Conservation (phyloP, 306 rosid species). For the Glycine tomentella region DNA sequence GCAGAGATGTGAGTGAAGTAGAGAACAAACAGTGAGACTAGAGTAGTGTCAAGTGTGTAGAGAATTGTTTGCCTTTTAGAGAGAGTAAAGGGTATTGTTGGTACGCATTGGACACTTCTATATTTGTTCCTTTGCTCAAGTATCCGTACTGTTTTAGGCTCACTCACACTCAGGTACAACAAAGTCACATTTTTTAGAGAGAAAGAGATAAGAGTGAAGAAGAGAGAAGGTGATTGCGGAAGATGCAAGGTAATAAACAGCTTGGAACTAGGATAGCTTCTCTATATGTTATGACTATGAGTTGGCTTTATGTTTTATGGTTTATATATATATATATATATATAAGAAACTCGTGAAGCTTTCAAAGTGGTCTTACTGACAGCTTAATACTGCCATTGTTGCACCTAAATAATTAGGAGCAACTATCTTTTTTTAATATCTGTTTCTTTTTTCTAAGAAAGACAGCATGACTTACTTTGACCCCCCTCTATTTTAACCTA, state of each 20-base stretch:
- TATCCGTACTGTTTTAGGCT: conserved; percentile 47
- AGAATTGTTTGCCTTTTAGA: conserved; percentile 37
- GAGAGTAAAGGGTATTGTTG: conserved; percentile 54
- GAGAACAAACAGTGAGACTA: conserved; percentile 1
- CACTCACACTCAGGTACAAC: conserved; percentile 15
- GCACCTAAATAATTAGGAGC: conserved; percentile 29
- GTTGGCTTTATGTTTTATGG: conserved; percentile 48
- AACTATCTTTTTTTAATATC: background rate
- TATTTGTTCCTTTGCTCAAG: conserved; percentile 52
- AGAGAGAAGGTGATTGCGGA: conserved; percentile 37
- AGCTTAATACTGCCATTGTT: conserved; percentile 44
- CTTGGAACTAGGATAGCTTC: conserved; percentile 37
- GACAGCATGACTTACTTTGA: background rate
- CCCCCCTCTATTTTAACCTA: background rate
- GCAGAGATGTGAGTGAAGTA: conserved; percentile 33
- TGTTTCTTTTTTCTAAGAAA: background rate
- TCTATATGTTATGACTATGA: conserved; percentile 7
- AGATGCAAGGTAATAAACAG: conserved; percentile 50
- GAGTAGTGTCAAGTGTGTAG: background rate
- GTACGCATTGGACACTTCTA: conserved; percentile 48
- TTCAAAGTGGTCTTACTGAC: conserved; percentile 44
- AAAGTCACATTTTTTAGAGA: conserved; percentile 42
- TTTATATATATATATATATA: background rate
- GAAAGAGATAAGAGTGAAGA: background rate
- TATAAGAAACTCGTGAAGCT: conserved; percentile 14